Evolutionary conservation across 345 rosid species (phyloP), one percentile per base, ranked within the genome.

Genomic region (Linum trigynum): DNA sequence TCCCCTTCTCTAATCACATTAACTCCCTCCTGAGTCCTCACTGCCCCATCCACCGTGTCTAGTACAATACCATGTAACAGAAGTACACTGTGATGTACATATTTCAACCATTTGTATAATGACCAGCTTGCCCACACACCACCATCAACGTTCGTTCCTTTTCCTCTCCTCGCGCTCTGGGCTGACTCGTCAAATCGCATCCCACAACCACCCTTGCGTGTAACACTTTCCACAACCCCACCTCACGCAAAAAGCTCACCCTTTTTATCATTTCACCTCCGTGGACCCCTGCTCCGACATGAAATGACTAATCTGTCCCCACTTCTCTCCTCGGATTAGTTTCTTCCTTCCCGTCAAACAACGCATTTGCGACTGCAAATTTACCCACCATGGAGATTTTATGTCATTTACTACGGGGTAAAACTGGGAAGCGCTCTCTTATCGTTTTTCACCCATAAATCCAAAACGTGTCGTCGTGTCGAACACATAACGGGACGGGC

Each of bases 381-480:
- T 23, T 23, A 23, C 32, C 32, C 32, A 23, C 32, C 32, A 0
- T 1, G 32, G 32, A 23, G 32, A 23, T 23, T 23, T 23, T 23
- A 23, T 1, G 32, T 23, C 32, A 23, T 23, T 23, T 23, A 23
- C 32, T 23, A 2, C 53, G 2, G 14, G 53, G 9, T 3, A 48
- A 48, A 48, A 2, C 3, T 6, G 53, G 14, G 53, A 48, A 9
- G 15, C 45, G 9, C 6, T 12, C 53, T 15, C 53, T 48, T 7
- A 48, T 48, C 53, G 53, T 7, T 23, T 23, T 23, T 48, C 53
- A 48, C 14, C 53, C 53, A 48, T 9, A 9, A 48, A 59, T 16
- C 63, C 36, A 4, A 9, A 62, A 64, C 85, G 77, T 65, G 74
- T 65, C 75, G 12, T 67, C 65, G 66, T 42, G 63, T 57, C 41